A percentile compares a stretch with the other conserved stretches of the same genome.
These are phyloP conservation scores for Porcisia hertigi DNA, from an alignment of 208 protist species.

Conservation along the genomic window DNA sequence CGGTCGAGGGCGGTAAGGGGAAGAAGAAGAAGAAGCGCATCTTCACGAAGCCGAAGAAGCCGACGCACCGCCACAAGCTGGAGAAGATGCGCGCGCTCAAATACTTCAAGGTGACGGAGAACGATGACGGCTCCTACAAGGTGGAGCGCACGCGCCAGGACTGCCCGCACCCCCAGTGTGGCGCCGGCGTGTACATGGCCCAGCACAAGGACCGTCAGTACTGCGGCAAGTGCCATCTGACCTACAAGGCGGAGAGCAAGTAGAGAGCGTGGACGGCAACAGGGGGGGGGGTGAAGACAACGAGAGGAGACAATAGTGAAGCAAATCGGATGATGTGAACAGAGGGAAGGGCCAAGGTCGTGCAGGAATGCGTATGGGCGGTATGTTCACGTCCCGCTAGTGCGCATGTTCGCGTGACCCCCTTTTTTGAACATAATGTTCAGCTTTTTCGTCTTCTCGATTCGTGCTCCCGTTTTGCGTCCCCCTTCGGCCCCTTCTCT, in stretches of 20 bases:
- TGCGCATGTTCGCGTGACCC: neutral
- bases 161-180: slow-evolving; percentile 96
- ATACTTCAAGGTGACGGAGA: slow-evolving; percentile 99
- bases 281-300: neutral
- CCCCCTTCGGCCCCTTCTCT: neutral
- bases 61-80: slow-evolving; percentile 98
- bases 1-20: slow-evolving; percentile 93
- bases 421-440: neutral
- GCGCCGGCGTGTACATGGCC: slow-evolving; percentile 99
- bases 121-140: slow-evolving; percentile 96
- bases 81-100: slow-evolving; percentile 99
- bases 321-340: neutral
- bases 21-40: slow-evolving; percentile 99
- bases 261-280: neutral
- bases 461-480: neutral
- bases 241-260: slow-evolving; percentile 75
- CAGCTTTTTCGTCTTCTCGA: too few species aligned
- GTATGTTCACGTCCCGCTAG: too few species aligned
- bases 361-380: neutral
- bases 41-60: slow-evolving; percentile 99
- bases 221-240: slow-evolving; percentile 99
- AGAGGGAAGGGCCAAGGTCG: too few species aligned
- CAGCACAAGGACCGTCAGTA: slow-evolving; percentile 98
- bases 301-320: neutral
- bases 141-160: slow-evolving; percentile 95